Conservation (phyloP, 352 stramenopile genomes). For the Pythium phragmiticola region DNA sequence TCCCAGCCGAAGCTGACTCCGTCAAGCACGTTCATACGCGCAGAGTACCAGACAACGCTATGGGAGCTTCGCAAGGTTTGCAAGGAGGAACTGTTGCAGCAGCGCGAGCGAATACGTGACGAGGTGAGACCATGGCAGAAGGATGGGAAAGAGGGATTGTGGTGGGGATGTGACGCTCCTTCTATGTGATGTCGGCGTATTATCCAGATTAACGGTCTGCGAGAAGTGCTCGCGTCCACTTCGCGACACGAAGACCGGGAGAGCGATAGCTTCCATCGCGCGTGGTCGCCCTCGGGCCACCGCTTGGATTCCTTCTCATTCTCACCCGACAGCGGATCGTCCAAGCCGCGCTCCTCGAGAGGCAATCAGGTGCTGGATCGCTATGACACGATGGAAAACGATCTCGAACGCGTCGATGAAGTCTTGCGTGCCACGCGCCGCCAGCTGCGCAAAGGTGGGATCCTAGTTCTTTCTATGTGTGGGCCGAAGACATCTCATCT, state of each 20-base stretch:
- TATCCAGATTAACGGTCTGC: slow-evolving; percentile 28
- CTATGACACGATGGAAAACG: slow-evolving; percentile 53
- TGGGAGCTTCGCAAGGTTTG: slow-evolving; percentile 65
- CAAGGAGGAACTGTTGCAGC: slow-evolving; percentile 50
- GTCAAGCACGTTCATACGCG: slow-evolving; percentile 9
- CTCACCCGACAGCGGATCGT: not conserved
- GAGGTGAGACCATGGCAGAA: slow-evolving; percentile 15
- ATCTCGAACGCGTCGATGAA: slow-evolving; percentile 59
- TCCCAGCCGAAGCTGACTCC: not conserved
- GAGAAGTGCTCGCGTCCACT: not conserved
- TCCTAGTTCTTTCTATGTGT: too few species aligned
- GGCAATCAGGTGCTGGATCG: slow-evolving; percentile 26
- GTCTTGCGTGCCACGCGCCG: slow-evolving; percentile 40
- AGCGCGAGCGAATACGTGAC: slow-evolving; percentile 42
- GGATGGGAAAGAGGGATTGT: not conserved
- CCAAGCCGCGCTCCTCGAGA: not conserved
- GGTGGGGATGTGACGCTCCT: not conserved
- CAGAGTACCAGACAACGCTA: slow-evolving; percentile 41
- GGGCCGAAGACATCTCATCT: too few species aligned
- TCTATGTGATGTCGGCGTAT: not conserved
- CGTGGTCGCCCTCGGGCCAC: not conserved
- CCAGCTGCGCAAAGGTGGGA: slow-evolving; percentile 41
- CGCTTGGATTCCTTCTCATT: not conserved
- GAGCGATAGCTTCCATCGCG: not conserved
- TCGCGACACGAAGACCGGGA: not conserved